Conservation (phyloP, 345 rosid species). For the Boechera retrofracta region DNA sequence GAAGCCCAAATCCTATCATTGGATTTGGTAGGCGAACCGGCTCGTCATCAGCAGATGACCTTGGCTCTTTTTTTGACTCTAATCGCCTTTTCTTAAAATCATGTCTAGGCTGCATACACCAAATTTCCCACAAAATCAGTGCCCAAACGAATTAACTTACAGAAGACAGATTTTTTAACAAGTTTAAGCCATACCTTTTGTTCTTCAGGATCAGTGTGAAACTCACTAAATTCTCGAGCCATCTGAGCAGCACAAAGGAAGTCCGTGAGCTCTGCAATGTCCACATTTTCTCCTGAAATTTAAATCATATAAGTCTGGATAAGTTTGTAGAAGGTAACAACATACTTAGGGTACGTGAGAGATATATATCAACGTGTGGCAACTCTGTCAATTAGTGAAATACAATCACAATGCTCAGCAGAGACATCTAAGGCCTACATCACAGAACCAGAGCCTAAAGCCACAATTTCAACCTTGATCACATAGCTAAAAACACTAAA, state of each 20-base stretch:
- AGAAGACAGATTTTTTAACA: not conserved
- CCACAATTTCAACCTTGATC: slow-evolving; percentile 1
- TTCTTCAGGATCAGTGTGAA: slow-evolving; percentile 54
- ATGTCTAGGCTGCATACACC: slow-evolving; percentile 48
- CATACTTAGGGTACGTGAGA: not conserved
- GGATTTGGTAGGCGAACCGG: slow-evolving; percentile 74
- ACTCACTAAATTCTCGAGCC: slow-evolving; percentile 65
- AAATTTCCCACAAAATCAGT: slow-evolving; percentile 13
- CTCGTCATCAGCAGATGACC: slow-evolving; percentile 49
- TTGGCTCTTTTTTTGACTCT: slow-evolving; percentile 32
- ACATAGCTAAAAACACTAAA: slow-evolving; percentile 9
- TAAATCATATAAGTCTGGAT: not conserved
- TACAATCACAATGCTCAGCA: slow-evolving; percentile 12
- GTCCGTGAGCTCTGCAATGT: slow-evolving; percentile 69
- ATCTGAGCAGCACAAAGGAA: slow-evolving; percentile 83
- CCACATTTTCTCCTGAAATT: slow-evolving; percentile 64
- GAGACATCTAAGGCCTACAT: slow-evolving; percentile 28
- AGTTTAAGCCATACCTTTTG: slow-evolving; percentile 54
- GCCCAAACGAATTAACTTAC: not conserved
- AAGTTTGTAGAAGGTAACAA: not conserved
- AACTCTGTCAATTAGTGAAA: slow-evolving; percentile 17
- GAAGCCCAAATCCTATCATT: slow-evolving; percentile 92
- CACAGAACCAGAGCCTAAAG: slow-evolving; percentile 4
- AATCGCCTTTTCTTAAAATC: slow-evolving; percentile 62
- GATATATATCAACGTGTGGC: slow-evolving; percentile 18